A percentile compares a stretch with the other conserved stretches of the same genome.
phyloP scores from a whole-genome alignment of 148 eudicot genomes.

The Cornus suecica region DNA sequence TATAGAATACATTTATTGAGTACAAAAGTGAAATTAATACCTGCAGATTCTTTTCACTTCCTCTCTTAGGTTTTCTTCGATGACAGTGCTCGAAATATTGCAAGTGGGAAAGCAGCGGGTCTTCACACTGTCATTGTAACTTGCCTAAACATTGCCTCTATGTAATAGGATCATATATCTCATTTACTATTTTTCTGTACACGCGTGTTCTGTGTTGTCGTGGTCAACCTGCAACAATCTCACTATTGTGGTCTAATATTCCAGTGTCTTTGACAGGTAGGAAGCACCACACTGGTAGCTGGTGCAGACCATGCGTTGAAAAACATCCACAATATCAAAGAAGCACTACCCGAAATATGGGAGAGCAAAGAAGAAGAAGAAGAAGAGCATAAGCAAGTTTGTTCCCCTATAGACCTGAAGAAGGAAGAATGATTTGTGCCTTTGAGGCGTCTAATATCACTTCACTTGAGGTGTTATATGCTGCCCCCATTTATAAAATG shows the following conservation, averaged over 20 bases:
- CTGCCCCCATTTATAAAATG: no score
- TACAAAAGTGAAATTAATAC: not conserved
- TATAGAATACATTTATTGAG: not conserved
- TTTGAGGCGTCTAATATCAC: no score
- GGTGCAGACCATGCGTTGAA: slow-evolving; percentile 83
- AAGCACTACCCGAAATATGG: slow-evolving; percentile 85
- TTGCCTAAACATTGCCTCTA: not conserved
- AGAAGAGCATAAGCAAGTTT: slow-evolving; percentile 33
- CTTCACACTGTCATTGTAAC: slow-evolving; percentile 88
- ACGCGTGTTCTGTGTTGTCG: no score
- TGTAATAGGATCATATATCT: not conserved
- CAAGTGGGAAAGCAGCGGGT: slow-evolving; percentile 83
- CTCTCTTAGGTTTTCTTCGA: slow-evolving; percentile 77
- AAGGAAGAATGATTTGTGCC: no score
- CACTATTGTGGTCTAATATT: not conserved
- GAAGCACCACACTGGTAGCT: slow-evolving; percentile 55
- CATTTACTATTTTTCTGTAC: no score
- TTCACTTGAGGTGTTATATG: no score
- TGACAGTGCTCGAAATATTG: slow-evolving; percentile 80
- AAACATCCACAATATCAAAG: slow-evolving; percentile 88
- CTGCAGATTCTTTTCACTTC: not conserved
- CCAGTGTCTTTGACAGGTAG: slow-evolving; percentile 51
- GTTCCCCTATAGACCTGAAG: no score
- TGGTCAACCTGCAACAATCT: not conserved
- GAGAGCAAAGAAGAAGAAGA: slow-evolving; percentile 30